Conservation (phyloP, 2,329 filamentous ascomycete species). For the Claviceps arundinis region DNA sequence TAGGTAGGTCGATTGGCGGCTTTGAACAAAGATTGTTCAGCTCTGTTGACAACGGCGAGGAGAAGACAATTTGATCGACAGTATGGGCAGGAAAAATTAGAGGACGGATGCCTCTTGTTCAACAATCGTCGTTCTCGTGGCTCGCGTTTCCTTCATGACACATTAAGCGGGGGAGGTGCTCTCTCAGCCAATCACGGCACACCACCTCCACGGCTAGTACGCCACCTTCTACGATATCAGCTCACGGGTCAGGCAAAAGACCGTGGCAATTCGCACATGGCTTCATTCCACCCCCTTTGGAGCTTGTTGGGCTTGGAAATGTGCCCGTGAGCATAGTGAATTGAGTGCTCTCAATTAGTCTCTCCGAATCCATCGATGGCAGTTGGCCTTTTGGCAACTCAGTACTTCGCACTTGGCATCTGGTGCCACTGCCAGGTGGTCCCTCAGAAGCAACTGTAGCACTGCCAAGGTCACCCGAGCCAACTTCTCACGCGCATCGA, state of each 20-base stretch:
- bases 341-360: not conserved
- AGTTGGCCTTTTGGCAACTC: not conserved
- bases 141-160: slow-evolving; percentile 22
- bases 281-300: not conserved
- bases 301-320: not conserved
- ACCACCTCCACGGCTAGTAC: slow-evolving; percentile 8
- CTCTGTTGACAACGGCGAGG: not conserved
- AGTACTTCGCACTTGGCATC: not conserved
- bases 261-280: not conserved
- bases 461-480: not conserved
- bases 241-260: slow-evolving; percentile 4
- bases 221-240: slow-evolving; percentile 7
- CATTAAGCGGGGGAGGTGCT: slow-evolving; percentile 23
- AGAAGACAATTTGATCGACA: not conserved
- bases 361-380: not conserved
- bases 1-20: slow-evolving; percentile 2
- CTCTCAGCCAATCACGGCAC: slow-evolving; percentile 18
- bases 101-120: slow-evolving; percentile 2
- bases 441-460: not conserved
- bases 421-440: not conserved
- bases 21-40: not conserved
- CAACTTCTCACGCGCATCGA: not conserved
- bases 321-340: not conserved
- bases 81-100: slow-evolving; percentile 1
- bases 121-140: slow-evolving; percentile 6